Percentiles rank a stretch among this genome's conserved stretches.
phyloP scores from a whole-genome alignment of 2,329 filamentous ascomycete species.

The Trichoderma arundinaceum region DNA sequence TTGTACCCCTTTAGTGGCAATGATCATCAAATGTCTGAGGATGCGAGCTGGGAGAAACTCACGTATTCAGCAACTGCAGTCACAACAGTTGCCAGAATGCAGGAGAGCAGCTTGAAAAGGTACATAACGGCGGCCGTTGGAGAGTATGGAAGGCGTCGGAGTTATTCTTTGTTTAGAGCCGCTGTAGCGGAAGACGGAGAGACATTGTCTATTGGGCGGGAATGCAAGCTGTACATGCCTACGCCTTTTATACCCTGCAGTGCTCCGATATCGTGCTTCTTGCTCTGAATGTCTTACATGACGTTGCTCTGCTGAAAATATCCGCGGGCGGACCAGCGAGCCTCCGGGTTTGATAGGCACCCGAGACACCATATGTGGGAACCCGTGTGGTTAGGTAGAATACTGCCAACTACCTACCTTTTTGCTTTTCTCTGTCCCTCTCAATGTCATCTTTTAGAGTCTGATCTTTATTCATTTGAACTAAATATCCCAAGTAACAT shows the following conservation, averaged over 20 bases:
- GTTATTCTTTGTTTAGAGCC: neutral
- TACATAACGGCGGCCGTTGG: neutral
- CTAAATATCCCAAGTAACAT: neutral
- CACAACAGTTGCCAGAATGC: neutral
- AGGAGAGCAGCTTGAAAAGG: neutral
- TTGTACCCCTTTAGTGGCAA: neutral
- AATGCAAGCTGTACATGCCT: slow-evolving; percentile 6
- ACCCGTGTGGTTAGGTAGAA: neutral
- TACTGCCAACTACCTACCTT: neutral
- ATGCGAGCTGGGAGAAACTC: neutral
- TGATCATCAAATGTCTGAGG: neutral
- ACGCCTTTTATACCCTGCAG: neutral
- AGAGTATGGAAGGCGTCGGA: neutral
- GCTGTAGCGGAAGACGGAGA: neutral
- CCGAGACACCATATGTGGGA: neutral
- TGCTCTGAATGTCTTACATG: neutral
- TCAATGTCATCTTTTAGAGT: neutral
- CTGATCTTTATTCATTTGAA: neutral
- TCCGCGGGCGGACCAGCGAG: neutral
- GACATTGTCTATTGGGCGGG: slow-evolving; percentile 13
- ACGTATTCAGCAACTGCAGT: neutral
- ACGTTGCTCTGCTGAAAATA: neutral
- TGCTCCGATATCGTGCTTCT: neutral
- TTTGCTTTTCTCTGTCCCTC: neutral
- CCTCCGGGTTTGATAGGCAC: neutral